phyloP scores from a whole-genome alignment of 257 asterid species.

The Solanum dulcamara region DNA sequence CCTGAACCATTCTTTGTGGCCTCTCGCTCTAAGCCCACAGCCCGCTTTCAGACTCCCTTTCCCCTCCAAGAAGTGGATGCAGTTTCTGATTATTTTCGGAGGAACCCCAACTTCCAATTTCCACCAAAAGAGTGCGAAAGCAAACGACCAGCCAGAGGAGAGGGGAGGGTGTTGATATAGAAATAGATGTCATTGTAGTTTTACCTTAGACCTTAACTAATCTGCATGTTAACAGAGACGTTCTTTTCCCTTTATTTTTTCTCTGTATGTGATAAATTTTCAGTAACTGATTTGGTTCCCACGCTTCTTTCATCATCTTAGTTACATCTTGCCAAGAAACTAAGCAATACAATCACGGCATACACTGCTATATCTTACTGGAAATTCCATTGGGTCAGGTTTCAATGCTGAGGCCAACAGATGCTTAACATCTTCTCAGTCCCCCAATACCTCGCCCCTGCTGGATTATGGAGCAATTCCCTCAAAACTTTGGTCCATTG shows the following conservation, averaged over 20 bases:
- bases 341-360: background rate
- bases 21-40: background rate
- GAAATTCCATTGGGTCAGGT: background rate
- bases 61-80: background rate
- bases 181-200: background rate
- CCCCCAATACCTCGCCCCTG: background rate
- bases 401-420: background rate
- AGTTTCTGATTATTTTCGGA: background rate
- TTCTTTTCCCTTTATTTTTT: background rate
- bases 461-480: background rate
- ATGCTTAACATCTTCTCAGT: background rate
- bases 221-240: background rate
- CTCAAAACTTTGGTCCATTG: background rate
- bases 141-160: background rate
- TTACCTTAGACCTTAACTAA: background rate
- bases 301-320: background rate
- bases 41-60: background rate
- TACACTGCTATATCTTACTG: background rate
- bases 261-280: background rate
- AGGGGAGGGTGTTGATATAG: background rate
- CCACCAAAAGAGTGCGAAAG: background rate
- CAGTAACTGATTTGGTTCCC: background rate
- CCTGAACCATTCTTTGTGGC: background rate
- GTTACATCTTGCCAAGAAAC: background rate
- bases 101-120: background rate